Evolutionary conservation across 2,329 filamentous ascomycete species (phyloP).

Genomic region (Tolypocladium sp.): DNA sequence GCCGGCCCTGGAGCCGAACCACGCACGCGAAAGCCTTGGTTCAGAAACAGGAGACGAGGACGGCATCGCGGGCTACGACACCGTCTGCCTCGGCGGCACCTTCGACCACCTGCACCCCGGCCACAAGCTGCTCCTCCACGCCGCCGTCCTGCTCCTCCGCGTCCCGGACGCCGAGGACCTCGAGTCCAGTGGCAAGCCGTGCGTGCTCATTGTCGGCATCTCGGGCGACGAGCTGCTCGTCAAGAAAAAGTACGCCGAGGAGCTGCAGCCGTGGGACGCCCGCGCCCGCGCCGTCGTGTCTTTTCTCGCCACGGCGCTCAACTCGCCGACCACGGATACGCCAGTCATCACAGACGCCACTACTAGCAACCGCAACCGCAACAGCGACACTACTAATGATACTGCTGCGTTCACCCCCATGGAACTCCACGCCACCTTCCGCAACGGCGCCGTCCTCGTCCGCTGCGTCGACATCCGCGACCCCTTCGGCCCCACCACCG

Average conservation of each 20-base stretch:
- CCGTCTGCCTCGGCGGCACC: constrained; percentile 78
- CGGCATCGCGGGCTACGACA: constrained; percentile 12
- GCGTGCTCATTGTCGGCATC: constrained; percentile 70
- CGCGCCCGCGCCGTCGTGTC: constrained; percentile 60
- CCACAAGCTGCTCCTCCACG: constrained; percentile 93
- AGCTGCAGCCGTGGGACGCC: constrained; percentile 70
- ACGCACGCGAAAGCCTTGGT: neutral
- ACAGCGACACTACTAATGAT: neutral
- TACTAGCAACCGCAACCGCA: neutral
- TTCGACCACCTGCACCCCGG: constrained; percentile 95
- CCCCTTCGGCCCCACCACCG: constrained; percentile 83
- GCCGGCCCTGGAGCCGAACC: neutral
- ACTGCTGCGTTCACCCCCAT: constrained; percentile 1
- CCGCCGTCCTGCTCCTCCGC: constrained; percentile 63
- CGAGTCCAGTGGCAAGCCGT: constrained; percentile 20
- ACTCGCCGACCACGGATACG: constrained; percentile 23
- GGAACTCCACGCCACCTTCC: constrained; percentile 40
- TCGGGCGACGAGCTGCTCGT: constrained; percentile 78
- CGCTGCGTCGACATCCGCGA: constrained; percentile 82
- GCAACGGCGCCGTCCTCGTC: constrained; percentile 51
- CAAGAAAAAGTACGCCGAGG: constrained; percentile 81
- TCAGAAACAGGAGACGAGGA: neutral
- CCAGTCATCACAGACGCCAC: constrained; percentile 2
- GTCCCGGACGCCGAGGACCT: constrained; percentile 29
- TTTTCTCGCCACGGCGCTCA: constrained; percentile 61